A percentile compares a stretch with the other conserved stretches of the same genome.
Evolutionary conservation across 352 stramenopile species (phyloP).

Genomic region (Pseudoperonospora humuli): DNA sequence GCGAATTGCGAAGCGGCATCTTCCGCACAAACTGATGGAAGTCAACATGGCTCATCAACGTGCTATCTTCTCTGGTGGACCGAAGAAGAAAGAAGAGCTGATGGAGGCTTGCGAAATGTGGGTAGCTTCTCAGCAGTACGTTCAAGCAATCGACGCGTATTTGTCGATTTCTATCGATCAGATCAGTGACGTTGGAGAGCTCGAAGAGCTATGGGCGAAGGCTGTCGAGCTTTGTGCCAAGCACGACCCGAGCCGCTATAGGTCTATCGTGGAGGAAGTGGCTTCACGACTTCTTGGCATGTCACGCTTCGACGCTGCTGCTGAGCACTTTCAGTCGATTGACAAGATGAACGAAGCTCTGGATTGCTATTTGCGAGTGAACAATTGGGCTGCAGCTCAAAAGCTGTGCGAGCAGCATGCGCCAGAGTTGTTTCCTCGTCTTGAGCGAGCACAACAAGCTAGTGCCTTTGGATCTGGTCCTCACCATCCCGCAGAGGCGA

Average conservation of each 20-base stretch:
- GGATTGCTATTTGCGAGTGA: conserved; percentile 55
- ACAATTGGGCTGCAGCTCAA: conserved; percentile 72
- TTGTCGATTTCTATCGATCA: conserved; percentile 74
- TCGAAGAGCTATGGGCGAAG: conserved; percentile 85
- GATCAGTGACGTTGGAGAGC: conserved; percentile 46
- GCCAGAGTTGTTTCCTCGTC: too few relatives aligned
- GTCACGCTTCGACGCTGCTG: conserved; percentile 81
- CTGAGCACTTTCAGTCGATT: too few relatives aligned
- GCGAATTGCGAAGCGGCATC: conserved; percentile 82
- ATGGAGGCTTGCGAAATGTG: conserved; percentile 83
- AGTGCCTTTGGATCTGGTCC: too few relatives aligned
- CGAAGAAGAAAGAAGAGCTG: conserved; percentile 74
- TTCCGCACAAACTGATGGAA: conserved; percentile 89
- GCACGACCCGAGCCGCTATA: conserved; percentile 91
- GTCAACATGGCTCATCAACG: conserved; percentile 85
- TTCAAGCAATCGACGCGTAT: conserved; percentile 89
- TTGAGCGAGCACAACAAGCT: too few relatives aligned
- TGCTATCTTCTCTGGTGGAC: conserved; percentile 63
- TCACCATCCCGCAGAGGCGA: too few relatives aligned
- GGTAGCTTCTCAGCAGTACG: conserved; percentile 85
- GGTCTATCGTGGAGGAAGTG: conserved; percentile 86
- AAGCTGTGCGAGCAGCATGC: too few relatives aligned
- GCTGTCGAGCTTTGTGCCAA: conserved; percentile 88
- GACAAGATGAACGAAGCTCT: too few relatives aligned
- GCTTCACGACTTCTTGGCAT: conserved; percentile 73